Evolutionary conservation across 176 grass and related monocot genomes (phyloP).

Genomic region (Otatea glauca): DNA sequence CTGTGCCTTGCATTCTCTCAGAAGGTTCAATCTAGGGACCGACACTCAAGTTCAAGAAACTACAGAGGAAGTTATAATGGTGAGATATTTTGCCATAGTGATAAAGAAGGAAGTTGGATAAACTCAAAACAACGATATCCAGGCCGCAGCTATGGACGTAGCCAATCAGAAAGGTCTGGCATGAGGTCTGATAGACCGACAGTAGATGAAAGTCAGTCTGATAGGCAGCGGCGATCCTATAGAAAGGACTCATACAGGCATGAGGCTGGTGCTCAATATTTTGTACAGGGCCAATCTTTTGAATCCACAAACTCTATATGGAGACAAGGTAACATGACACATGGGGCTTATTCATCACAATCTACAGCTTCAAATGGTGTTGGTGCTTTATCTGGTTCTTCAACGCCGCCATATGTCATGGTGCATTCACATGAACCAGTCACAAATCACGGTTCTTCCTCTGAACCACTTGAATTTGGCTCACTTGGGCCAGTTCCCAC

Average conservation of each 20-base stretch:
- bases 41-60: slow-evolving; percentile 71
- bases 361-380: slow-evolving; percentile 55
- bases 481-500: slow-evolving; percentile 62
- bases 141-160: slow-evolving; percentile 57
- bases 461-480: slow-evolving; percentile 70
- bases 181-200: slow-evolving; percentile 51
- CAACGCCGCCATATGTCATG: slow-evolving; percentile 58
- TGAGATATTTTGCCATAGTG: slow-evolving; percentile 58
- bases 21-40: slow-evolving; percentile 69
- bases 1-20: slow-evolving; percentile 43
- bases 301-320: slow-evolving; percentile 51
- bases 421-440: slow-evolving; percentile 59
- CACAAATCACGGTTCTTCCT: slow-evolving; percentile 44
- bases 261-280: slow-evolving; percentile 55
- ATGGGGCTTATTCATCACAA: slow-evolving; percentile 62
- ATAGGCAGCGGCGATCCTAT: slow-evolving; percentile 66
- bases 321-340: slow-evolving; percentile 46
- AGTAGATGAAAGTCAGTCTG: slow-evolving; percentile 57
- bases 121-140: slow-evolving; percentile 63
- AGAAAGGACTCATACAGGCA: slow-evolving; percentile 73
- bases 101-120: slow-evolving; percentile 80
- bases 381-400: slow-evolving; percentile 32
- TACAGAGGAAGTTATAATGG: slow-evolving; percentile 69
- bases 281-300: slow-evolving; percentile 46
- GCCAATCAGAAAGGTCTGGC: slow-evolving; percentile 65